phyloP scores from a whole-genome alignment of 2,329 filamentous ascomycete genomes.

The Ophiosphaerella korrae region DNA sequence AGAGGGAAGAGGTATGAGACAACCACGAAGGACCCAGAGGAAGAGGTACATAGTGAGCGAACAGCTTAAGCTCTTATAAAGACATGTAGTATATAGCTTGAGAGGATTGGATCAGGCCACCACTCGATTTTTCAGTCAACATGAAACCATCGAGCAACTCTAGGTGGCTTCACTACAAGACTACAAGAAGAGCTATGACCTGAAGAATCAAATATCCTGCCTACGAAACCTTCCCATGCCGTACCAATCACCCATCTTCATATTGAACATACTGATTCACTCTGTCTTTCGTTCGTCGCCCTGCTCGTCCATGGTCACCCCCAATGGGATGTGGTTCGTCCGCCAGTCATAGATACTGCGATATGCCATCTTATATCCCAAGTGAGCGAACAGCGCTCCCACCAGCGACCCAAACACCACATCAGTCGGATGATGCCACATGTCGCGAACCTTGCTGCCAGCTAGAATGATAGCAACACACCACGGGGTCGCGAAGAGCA shows the following conservation, averaged over 20 bases:
- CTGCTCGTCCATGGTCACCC: neutral
- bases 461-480: conserved; percentile 68
- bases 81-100: conserved; percentile 15
- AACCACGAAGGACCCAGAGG: conserved; percentile 57
- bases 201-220: too few relatives aligned
- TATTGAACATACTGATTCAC: too few relatives aligned
- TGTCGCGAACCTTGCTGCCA: conserved; percentile 68
- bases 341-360: conserved; percentile 21
- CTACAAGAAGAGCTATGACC: too few relatives aligned
- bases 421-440: conserved; percentile 74
- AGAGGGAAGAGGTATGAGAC: conserved; percentile 92
- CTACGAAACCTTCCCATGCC: too few relatives aligned
- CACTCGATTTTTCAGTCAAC: too few relatives aligned
- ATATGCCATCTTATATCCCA: conserved; percentile 67
- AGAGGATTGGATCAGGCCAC: too few relatives aligned
- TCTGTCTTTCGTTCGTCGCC: neutral
- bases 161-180: too few relatives aligned
- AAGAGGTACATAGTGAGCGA: conserved; percentile 41
- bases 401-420: conserved; percentile 66
- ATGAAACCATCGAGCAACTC: too few relatives aligned
- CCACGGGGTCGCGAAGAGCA: conserved; percentile 65
- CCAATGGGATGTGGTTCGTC: conserved; percentile 23
- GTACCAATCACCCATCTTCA: too few relatives aligned
- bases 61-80: conserved; percentile 26
- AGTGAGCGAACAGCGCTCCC: conserved; percentile 66